These are phyloP conservation scores for Myriosclerotinia curreyana DNA, from an alignment of 2,329 filamentous ascomycete species.

Conservation along the genomic window DNA sequence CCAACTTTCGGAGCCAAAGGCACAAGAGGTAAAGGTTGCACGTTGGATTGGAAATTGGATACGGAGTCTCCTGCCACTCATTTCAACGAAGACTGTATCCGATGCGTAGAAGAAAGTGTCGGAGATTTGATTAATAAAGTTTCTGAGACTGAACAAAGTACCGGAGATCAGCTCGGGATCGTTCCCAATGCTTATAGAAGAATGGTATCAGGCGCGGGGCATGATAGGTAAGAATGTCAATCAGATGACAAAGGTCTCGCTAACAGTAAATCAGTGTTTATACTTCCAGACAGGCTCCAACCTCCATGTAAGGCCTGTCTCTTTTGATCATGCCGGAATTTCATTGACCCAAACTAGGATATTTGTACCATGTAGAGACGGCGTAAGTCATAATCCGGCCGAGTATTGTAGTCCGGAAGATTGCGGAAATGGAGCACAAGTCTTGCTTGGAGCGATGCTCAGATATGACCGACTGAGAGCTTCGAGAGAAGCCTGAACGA, in stretches of 20 bases:
- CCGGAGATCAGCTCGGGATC: constrained; percentile 53
- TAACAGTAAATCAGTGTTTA: constrained; percentile 50
- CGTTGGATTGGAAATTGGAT: constrained; percentile 58
- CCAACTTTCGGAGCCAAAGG: constrained; percentile 45
- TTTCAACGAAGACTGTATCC: constrained; percentile 67
- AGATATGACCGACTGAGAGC: constrained; percentile 41
- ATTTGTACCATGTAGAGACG: constrained; percentile 62
- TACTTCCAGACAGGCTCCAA: constrained; percentile 56
- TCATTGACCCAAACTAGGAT: constrained; percentile 41
- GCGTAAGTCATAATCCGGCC: constrained; percentile 61
- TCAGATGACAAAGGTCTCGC: constrained; percentile 29
- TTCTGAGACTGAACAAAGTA: constrained; percentile 47
- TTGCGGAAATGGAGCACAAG: constrained; percentile 53
- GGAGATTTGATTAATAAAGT: constrained; percentile 53
- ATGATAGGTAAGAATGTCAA: constrained; percentile 48
- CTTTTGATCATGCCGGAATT: not conserved
- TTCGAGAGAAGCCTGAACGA: constrained; percentile 26
- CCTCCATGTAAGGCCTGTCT: constrained; percentile 49
- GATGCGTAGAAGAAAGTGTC: constrained; percentile 60
- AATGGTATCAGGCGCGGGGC: constrained; percentile 63
- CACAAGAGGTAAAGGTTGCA: constrained; percentile 50
- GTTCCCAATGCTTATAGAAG: constrained; percentile 46
- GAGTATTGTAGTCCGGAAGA: constrained; percentile 61
- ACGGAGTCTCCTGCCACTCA: constrained; percentile 58
- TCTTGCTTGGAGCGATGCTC: constrained; percentile 46